A percentile compares a stretch with the other conserved stretches of the same genome.
Conservation (phyloP, 2,329 filamentous ascomycete species). For the Paraphaeosphaeria minitans region DNA sequence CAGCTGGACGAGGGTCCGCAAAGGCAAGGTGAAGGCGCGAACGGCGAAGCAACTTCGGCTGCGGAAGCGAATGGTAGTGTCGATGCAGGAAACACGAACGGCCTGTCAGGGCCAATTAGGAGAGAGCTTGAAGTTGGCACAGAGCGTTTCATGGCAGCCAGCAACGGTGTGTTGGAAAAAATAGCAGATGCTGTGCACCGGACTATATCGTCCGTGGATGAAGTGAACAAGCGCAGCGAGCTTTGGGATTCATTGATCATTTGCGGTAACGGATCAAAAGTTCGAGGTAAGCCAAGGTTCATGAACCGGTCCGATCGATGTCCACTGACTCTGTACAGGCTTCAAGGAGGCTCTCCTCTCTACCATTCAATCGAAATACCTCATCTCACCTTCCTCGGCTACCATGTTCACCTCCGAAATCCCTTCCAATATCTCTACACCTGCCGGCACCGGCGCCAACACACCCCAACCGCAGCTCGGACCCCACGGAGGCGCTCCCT, state of each 20-base stretch:
- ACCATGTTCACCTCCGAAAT: constrained; percentile 98
- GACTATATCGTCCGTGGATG: constrained; percentile 80
- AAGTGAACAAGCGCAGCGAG: constrained; percentile 80
- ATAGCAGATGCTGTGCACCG: constrained; percentile 85
- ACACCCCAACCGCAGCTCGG: constrained; percentile 71
- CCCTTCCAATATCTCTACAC: constrained; percentile 90
- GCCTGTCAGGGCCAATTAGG: constrained; percentile 44
- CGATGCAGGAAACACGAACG: constrained; percentile 20
- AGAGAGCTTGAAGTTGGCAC: constrained; percentile 76
- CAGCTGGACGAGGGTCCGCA: constrained; percentile 55
- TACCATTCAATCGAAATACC: constrained; percentile 78
- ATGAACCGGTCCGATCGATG: constrained; percentile 26
- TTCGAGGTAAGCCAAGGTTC: constrained; percentile 58
- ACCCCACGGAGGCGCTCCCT: constrained; percentile 55
- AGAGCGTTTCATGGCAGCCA: constrained; percentile 71
- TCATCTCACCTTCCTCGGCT: constrained; percentile 88
- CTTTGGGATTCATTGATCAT: constrained; percentile 94
- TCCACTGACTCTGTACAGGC: constrained; percentile 58
- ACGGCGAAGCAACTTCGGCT: constrained; percentile 31
- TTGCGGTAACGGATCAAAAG: constrained; percentile 80
- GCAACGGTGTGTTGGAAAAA: constrained; percentile 75
- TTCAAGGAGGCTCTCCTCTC: constrained; percentile 88
- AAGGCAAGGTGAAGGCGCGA: constrained; percentile 45
- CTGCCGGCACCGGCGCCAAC: constrained; percentile 85
- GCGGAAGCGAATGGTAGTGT: constrained; percentile 35